These are phyloP conservation scores for Diplocarpon rosae DNA, from an alignment of 2,329 filamentous ascomycete species.

Conservation along the genomic window DNA sequence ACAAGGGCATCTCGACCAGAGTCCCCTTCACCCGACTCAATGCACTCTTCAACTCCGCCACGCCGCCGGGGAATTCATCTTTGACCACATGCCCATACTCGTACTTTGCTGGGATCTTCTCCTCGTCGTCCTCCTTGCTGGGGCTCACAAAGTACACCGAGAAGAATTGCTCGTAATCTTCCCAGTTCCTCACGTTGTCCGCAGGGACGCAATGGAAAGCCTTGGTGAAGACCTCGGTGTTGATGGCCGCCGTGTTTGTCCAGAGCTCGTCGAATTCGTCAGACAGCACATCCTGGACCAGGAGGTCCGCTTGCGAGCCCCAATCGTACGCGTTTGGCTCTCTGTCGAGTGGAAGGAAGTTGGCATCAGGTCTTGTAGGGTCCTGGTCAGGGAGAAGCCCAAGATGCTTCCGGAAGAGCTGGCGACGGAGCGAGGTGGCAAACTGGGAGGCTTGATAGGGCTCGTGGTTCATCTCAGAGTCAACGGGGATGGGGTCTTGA, in stretches of 20 bases:
- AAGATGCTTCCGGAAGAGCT: conserved; percentile 85
- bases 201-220: conserved; percentile 73
- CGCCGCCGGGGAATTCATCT: conserved; percentile 64
- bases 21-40: conserved; percentile 56
- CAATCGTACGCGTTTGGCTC: conserved; percentile 65
- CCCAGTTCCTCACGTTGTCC: conserved; percentile 58
- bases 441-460: conserved; percentile 64
- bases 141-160: conserved; percentile 52
- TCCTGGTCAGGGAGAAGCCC: conserved; percentile 69
- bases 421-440: conserved; percentile 68
- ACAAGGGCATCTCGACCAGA: conserved; percentile 80
- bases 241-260: conserved; percentile 59
- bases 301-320: conserved; percentile 52
- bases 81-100: conserved; percentile 81
- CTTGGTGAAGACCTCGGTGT: conserved; percentile 70
- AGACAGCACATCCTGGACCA: conserved; percentile 65
- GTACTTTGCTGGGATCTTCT: conserved; percentile 45
- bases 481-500: conserved; percentile 61
- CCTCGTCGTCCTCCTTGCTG: conserved; percentile 32
- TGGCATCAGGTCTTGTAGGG: conserved; percentile 55
- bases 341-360: conserved; percentile 64
- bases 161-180: conserved; percentile 64
- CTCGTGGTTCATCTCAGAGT: conserved; percentile 61
- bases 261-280: conserved; percentile 60
- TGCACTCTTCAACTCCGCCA: conserved; percentile 60